A percentile compares a stretch with the other conserved stretches of the same genome.
Evolutionary conservation across 495 filamentous ascomycete genomes (phyloP).

Genomic region (Aspergillus nanangensis): DNA sequence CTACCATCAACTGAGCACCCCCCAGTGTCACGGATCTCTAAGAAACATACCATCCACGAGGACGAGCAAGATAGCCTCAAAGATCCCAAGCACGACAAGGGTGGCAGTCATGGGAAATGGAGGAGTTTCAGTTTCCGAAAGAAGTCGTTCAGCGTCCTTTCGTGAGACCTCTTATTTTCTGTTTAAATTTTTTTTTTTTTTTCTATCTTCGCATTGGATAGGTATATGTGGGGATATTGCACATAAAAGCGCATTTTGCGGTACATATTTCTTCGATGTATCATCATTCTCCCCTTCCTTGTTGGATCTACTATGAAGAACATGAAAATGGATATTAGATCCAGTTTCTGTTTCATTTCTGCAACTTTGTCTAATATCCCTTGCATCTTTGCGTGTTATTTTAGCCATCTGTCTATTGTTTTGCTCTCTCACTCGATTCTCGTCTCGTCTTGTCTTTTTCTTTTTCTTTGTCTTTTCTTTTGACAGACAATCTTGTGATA

Average conservation of each 20-base stretch:
- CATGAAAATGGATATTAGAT: no score
- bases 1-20: constrained; percentile 11
- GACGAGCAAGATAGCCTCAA: constrained; percentile 17
- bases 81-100: constrained; percentile 19
- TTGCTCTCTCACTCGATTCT: no score
- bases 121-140: constrained; percentile 40
- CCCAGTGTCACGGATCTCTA: constrained; percentile 7
- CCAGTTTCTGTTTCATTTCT: no score
- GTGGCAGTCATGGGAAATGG: constrained; percentile 28
- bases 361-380: no score
- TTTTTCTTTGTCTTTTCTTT: constrained; percentile 9
- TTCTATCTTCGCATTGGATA: no score
- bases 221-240: no score
- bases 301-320: no score
- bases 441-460: constrained; percentile 4
- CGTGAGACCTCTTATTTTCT: constrained; percentile 14
- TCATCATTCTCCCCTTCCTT: constrained; percentile 25
- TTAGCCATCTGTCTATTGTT: no score
- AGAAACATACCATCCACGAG: constrained; percentile 22
- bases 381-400: no score
- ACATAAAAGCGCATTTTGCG: constrained; percentile 25
- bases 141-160: constrained; percentile 36
- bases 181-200: constrained; percentile 10
- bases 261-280: constrained; percentile 34
- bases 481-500: constrained; percentile 23